phyloP scores from a whole-genome alignment of 352 stramenopile species.

The Phytophthora rubi region DNA sequence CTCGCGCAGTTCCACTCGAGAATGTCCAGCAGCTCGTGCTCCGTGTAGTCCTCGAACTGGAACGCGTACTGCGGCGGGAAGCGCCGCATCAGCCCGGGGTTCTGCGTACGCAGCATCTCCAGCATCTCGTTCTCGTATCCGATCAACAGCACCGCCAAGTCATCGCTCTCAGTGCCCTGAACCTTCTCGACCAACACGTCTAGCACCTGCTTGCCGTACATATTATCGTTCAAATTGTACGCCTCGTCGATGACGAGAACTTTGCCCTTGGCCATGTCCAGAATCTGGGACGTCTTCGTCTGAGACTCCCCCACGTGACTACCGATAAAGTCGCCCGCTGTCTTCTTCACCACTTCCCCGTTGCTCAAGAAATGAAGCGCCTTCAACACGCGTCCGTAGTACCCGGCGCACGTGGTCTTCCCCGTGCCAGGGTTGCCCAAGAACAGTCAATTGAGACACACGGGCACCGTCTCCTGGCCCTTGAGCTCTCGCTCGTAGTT shows the following conservation, averaged over 20 bases:
- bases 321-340: constrained; percentile 88
- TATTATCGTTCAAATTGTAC: constrained; percentile 87
- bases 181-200: constrained; percentile 93
- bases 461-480: constrained; percentile 56
- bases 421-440: constrained; percentile 92
- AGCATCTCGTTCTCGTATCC: constrained; percentile 92
- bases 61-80: constrained; percentile 92
- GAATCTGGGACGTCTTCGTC: constrained; percentile 84
- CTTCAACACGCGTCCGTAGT: constrained; percentile 90
- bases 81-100: constrained; percentile 85
- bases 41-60: constrained; percentile 93
- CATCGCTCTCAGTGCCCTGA: constrained; percentile 87
- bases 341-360: constrained; percentile 90
- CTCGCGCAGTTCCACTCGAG: constrained; percentile 59
- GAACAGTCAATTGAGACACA: constrained; percentile 90
- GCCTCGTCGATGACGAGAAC: constrained; percentile 95
- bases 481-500: constrained; percentile 89
- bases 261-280: constrained; percentile 86
- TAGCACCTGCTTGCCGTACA: constrained; percentile 76
- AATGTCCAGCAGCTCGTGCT: constrained; percentile 84
- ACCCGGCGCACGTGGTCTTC: constrained; percentile 91
- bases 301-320: constrained; percentile 85
- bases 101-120: constrained; percentile 90
- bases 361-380: constrained; percentile 91
- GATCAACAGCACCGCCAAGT: constrained; percentile 92